These are phyloP conservation scores for Penium margaritaceum DNA, from an alignment of 139 green algal species.

Conservation along the genomic window DNA sequence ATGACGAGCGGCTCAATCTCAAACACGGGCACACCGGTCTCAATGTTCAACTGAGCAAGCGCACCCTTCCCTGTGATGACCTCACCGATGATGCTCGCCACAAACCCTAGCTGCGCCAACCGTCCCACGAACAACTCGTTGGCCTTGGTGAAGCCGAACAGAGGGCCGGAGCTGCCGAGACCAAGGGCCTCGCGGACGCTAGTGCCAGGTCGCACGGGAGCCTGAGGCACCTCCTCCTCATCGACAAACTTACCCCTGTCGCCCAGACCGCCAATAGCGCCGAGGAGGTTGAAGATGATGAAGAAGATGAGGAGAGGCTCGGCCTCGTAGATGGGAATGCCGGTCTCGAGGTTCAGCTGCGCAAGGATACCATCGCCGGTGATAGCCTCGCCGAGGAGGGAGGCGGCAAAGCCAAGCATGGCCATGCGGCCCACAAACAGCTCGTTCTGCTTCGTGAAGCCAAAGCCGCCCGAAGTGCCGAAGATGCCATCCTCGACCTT, in stretches of 20 bases:
- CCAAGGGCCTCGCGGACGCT: slow-evolving; percentile 51
- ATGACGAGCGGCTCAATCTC: too few species aligned
- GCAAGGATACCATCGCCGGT: slow-evolving; percentile 68
- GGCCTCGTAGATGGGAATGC: slow-evolving; percentile 60
- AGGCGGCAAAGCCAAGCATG: slow-evolving; percentile 67
- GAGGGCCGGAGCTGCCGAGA: too few species aligned
- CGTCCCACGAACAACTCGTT: too few species aligned
- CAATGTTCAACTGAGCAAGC: too few species aligned
- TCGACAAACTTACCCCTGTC: slow-evolving; percentile 28
- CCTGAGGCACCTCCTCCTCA: slow-evolving; percentile 33
- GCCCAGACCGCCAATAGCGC: slow-evolving; percentile 35
- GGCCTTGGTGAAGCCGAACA: too few species aligned
- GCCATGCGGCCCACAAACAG: slow-evolving; percentile 67
- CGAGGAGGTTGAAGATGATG: slow-evolving; percentile 43
- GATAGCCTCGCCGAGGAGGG: slow-evolving; percentile 63
- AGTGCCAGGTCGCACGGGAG: slow-evolving; percentile 33
- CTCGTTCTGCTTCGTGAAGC: slow-evolving; percentile 70
- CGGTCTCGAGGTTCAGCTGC: slow-evolving; percentile 60
- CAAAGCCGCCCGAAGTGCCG: slow-evolving; percentile 33
- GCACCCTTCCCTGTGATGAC: too few species aligned
- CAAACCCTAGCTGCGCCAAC: too few species aligned
- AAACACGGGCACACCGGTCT: too few species aligned
- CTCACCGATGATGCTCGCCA: too few species aligned
- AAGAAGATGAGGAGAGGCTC: slow-evolving; percentile 64
- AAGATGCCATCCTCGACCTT: slow-evolving; percentile 23